Evolutionary conservation across 768 basidiomycete genomes (phyloP).

Genomic region (Dendrothele bispora): DNA sequence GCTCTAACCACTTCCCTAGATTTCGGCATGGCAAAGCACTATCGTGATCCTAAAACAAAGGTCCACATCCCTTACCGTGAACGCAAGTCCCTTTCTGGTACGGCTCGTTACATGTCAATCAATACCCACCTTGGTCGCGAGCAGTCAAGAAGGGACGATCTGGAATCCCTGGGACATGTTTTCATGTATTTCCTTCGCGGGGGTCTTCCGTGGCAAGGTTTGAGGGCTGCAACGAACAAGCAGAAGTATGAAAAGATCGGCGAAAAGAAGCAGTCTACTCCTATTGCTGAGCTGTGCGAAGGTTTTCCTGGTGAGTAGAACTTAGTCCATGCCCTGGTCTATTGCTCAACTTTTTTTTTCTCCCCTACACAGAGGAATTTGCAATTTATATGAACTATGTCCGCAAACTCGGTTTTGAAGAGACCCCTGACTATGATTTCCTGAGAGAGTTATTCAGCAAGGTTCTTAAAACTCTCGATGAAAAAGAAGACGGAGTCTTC

Average conservation of each 20-base stretch:
- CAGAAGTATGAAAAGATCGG: slow-evolving; percentile 99
- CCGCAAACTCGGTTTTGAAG: slow-evolving; percentile 96
- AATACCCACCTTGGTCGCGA: slow-evolving; percentile 98
- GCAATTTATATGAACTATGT: slow-evolving; percentile 99
- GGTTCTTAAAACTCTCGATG: slow-evolving; percentile 83
- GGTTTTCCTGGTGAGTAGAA: slow-evolving; percentile 83
- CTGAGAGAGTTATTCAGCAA: slow-evolving; percentile 92
- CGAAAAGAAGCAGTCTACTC: slow-evolving; percentile 96
- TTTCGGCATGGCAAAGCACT: slow-evolving; percentile 99
- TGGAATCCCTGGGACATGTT: slow-evolving; percentile 96
- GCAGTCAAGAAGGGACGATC: slow-evolving; percentile 90
- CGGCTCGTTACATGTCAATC: slow-evolving; percentile 99
- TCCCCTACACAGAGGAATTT: slow-evolving; percentile 76
- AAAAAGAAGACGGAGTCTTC: slow-evolving; percentile 88
- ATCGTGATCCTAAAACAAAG: slow-evolving; percentile 96
- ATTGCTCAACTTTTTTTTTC: slow-evolving; percentile 1
- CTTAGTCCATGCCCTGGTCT: slow-evolving; percentile 5
- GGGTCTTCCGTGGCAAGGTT: slow-evolving; percentile 96
- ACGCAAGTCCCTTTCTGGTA: slow-evolving; percentile 93
- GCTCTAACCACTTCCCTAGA: slow-evolving; percentile 46
- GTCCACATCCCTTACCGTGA: slow-evolving; percentile 99
- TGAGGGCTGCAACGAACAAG: slow-evolving; percentile 98
- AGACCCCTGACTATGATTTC: slow-evolving; percentile 97
- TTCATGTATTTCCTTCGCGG: slow-evolving; percentile 99
- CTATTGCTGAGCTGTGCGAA: slow-evolving; percentile 91